phyloP scores from a whole-genome alignment of 352 stramenopile species.

The Phytophthora multivora region DNA sequence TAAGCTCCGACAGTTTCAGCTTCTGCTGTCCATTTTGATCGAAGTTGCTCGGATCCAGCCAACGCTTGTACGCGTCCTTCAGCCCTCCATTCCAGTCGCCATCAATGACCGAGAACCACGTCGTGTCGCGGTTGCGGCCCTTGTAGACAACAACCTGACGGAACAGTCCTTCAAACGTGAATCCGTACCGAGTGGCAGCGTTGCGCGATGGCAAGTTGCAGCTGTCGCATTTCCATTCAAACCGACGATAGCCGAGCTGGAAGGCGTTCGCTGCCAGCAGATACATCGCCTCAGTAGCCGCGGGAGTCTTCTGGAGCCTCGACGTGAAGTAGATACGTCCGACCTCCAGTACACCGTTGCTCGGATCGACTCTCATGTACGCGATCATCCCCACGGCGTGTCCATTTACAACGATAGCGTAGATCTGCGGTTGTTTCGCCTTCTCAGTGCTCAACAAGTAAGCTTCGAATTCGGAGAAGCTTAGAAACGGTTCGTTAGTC shows the following conservation, averaged over 20 bases:
- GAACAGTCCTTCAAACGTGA: slow-evolving; percentile 27
- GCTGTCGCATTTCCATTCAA: slow-evolving; percentile 28
- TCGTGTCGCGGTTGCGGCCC: slow-evolving; percentile 21
- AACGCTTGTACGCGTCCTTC: slow-evolving; percentile 14
- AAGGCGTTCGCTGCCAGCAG: slow-evolving; percentile 20
- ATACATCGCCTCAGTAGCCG: slow-evolving; percentile 19
- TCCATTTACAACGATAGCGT: slow-evolving; percentile 19
- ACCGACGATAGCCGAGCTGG: slow-evolving; percentile 22
- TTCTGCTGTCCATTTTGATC: slow-evolving; percentile 18
- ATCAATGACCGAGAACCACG: slow-evolving; percentile 30
- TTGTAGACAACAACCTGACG: slow-evolving; percentile 22
- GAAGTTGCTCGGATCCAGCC: slow-evolving; percentile 24
- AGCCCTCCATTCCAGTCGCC: slow-evolving; percentile 14
- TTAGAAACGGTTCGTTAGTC: slow-evolving; percentile 15
- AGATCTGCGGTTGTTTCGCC: slow-evolving; percentile 13
- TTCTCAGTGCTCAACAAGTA: slow-evolving; percentile 11
- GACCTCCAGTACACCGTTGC: slow-evolving; percentile 14
- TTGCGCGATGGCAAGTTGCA: slow-evolving; percentile 16
- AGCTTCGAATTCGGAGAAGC: slow-evolving; percentile 11
- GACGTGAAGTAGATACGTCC: slow-evolving; percentile 18
- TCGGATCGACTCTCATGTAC: slow-evolving; percentile 15
- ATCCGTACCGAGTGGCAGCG: slow-evolving; percentile 15
- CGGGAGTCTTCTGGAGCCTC: slow-evolving; percentile 9
- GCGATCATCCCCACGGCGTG: slow-evolving; percentile 18
- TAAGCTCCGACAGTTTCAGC: slow-evolving; percentile 25